Base-by-base conservation (phyloP, 2,329 filamentous ascomycete genomes). In the Xylariaceae sp. region DNA sequence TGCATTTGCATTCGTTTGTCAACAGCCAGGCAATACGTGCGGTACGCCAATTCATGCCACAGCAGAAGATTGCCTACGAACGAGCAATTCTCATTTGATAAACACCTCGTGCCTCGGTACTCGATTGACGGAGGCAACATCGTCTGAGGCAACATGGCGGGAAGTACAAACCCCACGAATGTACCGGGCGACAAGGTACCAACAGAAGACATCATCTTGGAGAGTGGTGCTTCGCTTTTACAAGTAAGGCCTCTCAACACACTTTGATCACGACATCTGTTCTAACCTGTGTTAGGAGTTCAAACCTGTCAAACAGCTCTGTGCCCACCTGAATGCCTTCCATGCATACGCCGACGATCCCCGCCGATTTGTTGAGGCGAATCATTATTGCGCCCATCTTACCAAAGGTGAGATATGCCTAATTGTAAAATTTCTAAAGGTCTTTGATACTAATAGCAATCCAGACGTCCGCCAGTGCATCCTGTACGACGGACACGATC, bases 271-370 rank as follows among this genome's bases (percentile, higher is more conserved):
- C n/a, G n/a, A 36, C 41, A 40, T 9, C 38, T 41, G 22, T 17
- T 33, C 47, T 52, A 18, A 45, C 54, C 35, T 18, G 11, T 10
- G 6, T 47, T 36, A 85, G 78, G 77, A 81, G 56, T 89, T 95
- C 65, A 72, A 77, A 0, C 89, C 89, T 0, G 69, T 89, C 6
- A 85, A 89, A 60, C 80, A 82, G 46, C 78, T 95, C 43, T 94
- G 89, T 68, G 89, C 87, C 1, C 88, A 92, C 63, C 75, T 95
- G 1, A 91, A 94, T 60, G 89, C 88, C n/a, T 91, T 91, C 62
- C 90, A 95, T 62, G 82, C 85, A 42, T 94, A 94, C 63, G 85
- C 84, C n/a, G 76, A 82, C 22, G 86, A 92, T 41, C 82, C 84
- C 0, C 76, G 72, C 1, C 82, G 87, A 12, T 76, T 74, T 36